These are phyloP conservation scores for Fragaria nilgerrensis DNA, from an alignment of 306 rosid species.

Conservation along the genomic window DNA sequence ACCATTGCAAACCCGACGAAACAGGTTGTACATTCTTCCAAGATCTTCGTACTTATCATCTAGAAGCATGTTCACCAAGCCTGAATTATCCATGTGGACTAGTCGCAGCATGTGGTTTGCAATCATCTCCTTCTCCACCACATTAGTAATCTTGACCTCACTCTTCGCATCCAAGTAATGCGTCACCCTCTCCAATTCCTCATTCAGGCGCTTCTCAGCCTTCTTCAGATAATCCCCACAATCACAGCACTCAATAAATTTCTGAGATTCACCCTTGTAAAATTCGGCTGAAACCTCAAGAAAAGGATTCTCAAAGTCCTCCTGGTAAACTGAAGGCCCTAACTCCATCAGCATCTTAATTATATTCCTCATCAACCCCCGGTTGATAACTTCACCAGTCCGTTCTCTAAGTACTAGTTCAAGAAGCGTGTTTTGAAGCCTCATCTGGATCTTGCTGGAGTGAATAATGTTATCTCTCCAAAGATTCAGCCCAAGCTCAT, in stretches of 20 bases:
- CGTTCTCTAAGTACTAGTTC: constrained; percentile 66
- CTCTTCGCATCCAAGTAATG: constrained; percentile 80
- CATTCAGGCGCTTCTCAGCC: constrained; percentile 71
- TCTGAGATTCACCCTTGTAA: constrained; percentile 65
- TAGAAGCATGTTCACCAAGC: constrained; percentile 73
- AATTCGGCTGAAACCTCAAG: constrained; percentile 74
- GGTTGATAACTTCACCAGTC: constrained; percentile 66
- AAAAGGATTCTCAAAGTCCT: constrained; percentile 69
- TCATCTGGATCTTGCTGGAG: constrained; percentile 59
- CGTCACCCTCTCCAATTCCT: constrained; percentile 87
- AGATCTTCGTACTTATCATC: constrained; percentile 78
- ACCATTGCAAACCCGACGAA: constrained; percentile 60
- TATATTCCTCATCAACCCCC: constrained; percentile 66
- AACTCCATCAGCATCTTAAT: constrained; percentile 78
- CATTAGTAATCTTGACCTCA: constrained; percentile 62
- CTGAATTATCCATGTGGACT: constrained; percentile 80
- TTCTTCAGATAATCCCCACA: constrained; percentile 80
- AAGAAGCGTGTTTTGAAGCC: constrained; percentile 57
- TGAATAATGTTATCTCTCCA: constrained; percentile 80
- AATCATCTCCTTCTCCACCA: constrained; percentile 83
- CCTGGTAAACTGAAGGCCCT: constrained; percentile 67
- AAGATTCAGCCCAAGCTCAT: constrained; percentile 73
- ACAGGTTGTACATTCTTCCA: constrained; percentile 73
- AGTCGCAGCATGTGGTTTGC: constrained; percentile 74
- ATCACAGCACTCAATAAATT: constrained; percentile 67